Evolutionary conservation across 805 yeast species (phyloP).

Genomic region (Tanozyma kutaoensis): DNA sequence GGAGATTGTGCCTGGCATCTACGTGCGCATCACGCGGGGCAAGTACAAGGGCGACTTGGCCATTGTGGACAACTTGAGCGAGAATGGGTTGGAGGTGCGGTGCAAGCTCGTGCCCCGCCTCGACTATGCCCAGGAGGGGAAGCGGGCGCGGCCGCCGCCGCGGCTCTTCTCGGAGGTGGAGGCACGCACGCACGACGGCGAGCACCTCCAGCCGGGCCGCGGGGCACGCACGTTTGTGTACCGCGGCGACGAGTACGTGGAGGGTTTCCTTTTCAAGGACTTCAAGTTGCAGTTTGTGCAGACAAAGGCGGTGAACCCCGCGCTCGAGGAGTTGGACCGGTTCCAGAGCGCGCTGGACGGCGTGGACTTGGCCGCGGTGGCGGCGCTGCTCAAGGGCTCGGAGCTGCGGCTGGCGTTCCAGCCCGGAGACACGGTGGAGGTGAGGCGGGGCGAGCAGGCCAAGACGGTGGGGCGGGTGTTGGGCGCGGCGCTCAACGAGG

Average conservation of each 20-base stretch:
- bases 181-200: conserved; percentile 75
- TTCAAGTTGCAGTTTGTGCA: conserved; percentile 73
- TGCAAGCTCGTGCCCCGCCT: conserved; percentile 86
- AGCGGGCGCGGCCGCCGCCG: conserved; percentile 67
- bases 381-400: conserved; percentile 58
- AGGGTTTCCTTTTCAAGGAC: conserved; percentile 80
- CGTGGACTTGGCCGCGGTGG: conserved; percentile 77
- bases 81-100: conserved; percentile 91
- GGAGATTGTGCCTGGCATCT: conserved; percentile 81
- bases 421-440: conserved; percentile 90
- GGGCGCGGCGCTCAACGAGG: conserved; percentile 45
- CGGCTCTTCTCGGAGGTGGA: conserved; percentile 80
- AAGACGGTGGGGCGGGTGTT: conserved; percentile 75
- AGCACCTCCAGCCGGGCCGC: conserved; percentile 52
- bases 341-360: conserved; percentile 72
- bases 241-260: conserved; percentile 77
- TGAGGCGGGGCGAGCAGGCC: conserved; percentile 85
- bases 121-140: conserved; percentile 68
- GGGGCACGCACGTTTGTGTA: conserved; percentile 54
- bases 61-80: conserved; percentile 82
- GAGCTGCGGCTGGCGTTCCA: conserved; percentile 41
- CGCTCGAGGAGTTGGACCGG: conserved; percentile 75
- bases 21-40: conserved; percentile 84
- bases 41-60: conserved; percentile 89
- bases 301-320: conserved; percentile 73